Percentiles rank a stretch among this genome's conserved stretches.
phyloP scores from a whole-genome alignment of 2,329 filamentous ascomycete genomes.

The Beauveria sp. region DNA sequence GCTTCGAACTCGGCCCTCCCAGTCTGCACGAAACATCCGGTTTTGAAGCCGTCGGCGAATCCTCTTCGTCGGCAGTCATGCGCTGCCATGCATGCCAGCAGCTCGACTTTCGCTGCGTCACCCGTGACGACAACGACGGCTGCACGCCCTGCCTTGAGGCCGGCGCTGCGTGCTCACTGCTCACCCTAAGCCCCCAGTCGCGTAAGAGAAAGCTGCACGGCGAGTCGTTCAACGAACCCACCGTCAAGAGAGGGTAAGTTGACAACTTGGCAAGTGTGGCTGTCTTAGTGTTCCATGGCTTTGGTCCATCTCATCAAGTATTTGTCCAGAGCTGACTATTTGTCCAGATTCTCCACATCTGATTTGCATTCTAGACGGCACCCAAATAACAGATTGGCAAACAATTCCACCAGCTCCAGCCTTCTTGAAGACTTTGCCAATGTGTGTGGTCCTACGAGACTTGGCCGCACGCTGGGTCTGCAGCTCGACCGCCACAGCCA shows the following conservation, averaged over 20 bases:
- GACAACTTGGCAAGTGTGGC: background rate
- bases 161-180: slow-evolving; percentile 8
- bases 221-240: slow-evolving; percentile 50
- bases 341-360: slow-evolving; percentile 24
- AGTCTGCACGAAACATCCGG: slow-evolving; percentile 36
- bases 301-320: background rate
- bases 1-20: slow-evolving; percentile 39
- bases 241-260: slow-evolving; percentile 63
- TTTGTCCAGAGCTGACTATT: background rate
- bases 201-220: slow-evolving; percentile 73
- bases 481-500: slow-evolving; percentile 73
- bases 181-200: slow-evolving; percentile 53
- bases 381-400: slow-evolving; percentile 30
- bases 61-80: slow-evolving; percentile 32
- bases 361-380: slow-evolving; percentile 26
- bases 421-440: slow-evolving; percentile 65
- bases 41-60: background rate
- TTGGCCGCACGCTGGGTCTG: slow-evolving; percentile 65
- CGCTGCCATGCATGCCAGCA: slow-evolving; percentile 68
- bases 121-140: slow-evolving; percentile 63
- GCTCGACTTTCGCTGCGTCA: slow-evolving; percentile 68
- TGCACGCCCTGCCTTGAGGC: slow-evolving; percentile 33
- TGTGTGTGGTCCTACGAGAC: slow-evolving; percentile 56
- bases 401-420: slow-evolving; percentile 46
- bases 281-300: background rate